Base-by-base conservation (phyloP, 2,329 filamentous ascomycete species). In the Neofusicoccum cordaticola region DNA sequence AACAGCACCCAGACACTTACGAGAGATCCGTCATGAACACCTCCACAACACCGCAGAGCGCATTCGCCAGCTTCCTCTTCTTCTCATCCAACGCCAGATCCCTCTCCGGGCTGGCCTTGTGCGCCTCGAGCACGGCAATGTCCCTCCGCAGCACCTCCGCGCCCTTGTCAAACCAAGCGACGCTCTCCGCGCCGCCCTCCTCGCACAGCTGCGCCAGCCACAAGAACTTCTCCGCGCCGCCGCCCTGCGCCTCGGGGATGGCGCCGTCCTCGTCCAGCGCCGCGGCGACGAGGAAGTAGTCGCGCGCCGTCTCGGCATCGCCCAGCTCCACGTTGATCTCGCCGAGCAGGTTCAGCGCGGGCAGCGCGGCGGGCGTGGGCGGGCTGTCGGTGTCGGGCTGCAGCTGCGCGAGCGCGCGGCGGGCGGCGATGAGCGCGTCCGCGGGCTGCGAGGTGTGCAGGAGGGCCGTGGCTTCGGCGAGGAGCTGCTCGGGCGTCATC, bases 11-110 rank as follows among this genome's bases (percentile, higher is more conserved):
- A 11, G 12, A 42, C 13, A 79, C 80, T 76, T 86, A 95, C 72
- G 91, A 95, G 71, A 98, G 81, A 80, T 99, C 95, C 11, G 95
- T 99, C 95, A 99, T 99, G 82, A 97, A 99, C 57, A 99, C 92
- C 80, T 99, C 95, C 6, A 92, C 89, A 66, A 98, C 92, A 34
- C 91, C 92, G 78, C 96, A 99, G 41, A 99, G 84, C n/a, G 93
- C 92, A 70, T 92, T 92, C 2, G 93, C 92, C 41, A 98, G 83
- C 78, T 95, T 95, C 69, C 84, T 83, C 75, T 90, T 90, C 82
- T 92, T 91, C 77, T 93, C 91, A 34, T 88, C 85, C 45, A 88
- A 61, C 67, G 66, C 56, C 37, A 68, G 76, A 72, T 66, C 77
- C 68, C 72, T 66, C 69, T 75, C 65, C 75, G 78, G 71, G 67